Percentiles rank a stretch among this genome's conserved stretches.
phyloP scores from a whole-genome alignment of 2,329 filamentous ascomycete species.

The Aspergillus quadricinctus region DNA sequence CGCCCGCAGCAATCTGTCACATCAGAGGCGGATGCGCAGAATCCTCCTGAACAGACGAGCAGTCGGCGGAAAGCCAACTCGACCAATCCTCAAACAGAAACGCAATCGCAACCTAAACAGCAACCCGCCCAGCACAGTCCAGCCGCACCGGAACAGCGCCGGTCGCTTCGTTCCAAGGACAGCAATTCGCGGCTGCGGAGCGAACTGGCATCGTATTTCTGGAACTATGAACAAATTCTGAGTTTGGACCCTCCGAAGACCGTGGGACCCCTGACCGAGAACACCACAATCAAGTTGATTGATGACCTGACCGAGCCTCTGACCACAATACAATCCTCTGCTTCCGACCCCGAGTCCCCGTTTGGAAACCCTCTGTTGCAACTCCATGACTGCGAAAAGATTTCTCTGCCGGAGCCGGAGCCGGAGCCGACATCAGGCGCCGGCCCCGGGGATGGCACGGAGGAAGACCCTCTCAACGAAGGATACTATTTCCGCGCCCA shows the following conservation, averaged over 20 bases:
- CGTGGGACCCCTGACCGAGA: conserved; percentile 65
- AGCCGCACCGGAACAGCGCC: conserved; percentile 47
- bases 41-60: conserved; percentile 1
- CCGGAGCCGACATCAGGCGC: conserved; percentile 4
- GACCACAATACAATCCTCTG: conserved; percentile 14
- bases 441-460: conserved; percentile 13
- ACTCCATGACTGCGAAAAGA: conserved; percentile 34
- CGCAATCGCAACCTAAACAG: conserved; percentile 4
- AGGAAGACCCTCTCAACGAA: conserved; percentile 54
- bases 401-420: conserved; percentile 12
- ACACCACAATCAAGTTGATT: conserved; percentile 68
- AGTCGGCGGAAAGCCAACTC: conserved; percentile 1
- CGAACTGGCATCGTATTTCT: conserved; percentile 84
- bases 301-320: conserved; percentile 50
- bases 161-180: conserved; percentile 83
- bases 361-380: conserved; percentile 36
- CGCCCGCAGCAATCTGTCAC: conserved; percentile 5
- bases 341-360: conserved; percentile 19
- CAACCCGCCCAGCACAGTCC: not conserved
- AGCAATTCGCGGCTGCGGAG: conserved; percentile 79
- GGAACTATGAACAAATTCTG: conserved; percentile 91
- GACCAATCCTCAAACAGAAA: not conserved
- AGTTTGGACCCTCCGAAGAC: conserved; percentile 75
- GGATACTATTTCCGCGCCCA: conserved; percentile 56
- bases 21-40: conserved; percentile 1